A percentile compares a stretch with the other conserved stretches of the same genome.
These are phyloP conservation scores for Metschnikowia bowlesiae DNA, from an alignment of 805 yeast species.

Conservation along the genomic window DNA sequence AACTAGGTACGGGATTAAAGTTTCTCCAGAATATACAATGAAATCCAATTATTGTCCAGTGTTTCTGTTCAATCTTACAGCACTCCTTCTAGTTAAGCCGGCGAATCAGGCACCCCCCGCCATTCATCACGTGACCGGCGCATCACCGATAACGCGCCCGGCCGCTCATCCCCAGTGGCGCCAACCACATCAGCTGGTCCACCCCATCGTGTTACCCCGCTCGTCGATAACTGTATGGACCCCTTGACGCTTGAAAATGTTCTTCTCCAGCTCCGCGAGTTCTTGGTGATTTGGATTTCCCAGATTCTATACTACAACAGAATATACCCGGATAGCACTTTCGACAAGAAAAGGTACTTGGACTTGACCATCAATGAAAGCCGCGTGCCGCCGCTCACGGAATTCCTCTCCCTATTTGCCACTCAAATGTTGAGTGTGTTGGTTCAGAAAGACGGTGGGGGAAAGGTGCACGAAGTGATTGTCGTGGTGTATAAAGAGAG, in stretches of 20 bases:
- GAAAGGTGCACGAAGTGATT: constrained; percentile 28
- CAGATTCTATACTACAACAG: constrained; percentile 49
- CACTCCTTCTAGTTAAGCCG: not conserved
- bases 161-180: not conserved
- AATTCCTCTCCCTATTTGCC: constrained; percentile 40
- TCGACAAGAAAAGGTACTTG: constrained; percentile 38
- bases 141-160: not conserved
- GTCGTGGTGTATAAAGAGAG: constrained; percentile 36
- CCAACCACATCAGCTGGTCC: not conserved
- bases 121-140: not conserved
- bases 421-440: constrained; percentile 21
- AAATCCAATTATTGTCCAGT: no score
- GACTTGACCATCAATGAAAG: constrained; percentile 39
- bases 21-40: no score
- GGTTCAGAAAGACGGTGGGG: constrained; percentile 19
- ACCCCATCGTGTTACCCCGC: no score
- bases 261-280: constrained; percentile 40
- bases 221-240: constrained; percentile 1
- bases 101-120: not conserved
- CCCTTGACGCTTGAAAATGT: constrained; percentile 26
- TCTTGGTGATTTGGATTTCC: constrained; percentile 48
- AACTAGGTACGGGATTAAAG: no score
- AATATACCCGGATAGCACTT: constrained; percentile 52
- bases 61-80: no score
- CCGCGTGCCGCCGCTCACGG: constrained; percentile 45